Conservation (phyloP, 2,329 filamentous ascomycete species). For the Chaetomiaceae sp. region DNA sequence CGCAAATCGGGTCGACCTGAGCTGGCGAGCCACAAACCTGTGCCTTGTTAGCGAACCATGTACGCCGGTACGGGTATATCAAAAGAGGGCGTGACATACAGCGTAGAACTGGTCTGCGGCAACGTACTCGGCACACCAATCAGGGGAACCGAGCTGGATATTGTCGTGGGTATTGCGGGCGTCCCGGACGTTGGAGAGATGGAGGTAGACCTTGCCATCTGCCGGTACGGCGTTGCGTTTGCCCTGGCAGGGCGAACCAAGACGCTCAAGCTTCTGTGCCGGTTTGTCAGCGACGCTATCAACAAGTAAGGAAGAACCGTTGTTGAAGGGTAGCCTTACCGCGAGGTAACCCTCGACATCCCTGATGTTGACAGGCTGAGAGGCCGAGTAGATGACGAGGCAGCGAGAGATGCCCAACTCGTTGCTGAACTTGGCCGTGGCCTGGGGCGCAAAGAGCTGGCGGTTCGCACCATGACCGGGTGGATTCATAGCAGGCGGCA, state of each 20-base stretch:
- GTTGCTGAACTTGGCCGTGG: constrained; percentile 40
- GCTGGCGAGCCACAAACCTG: constrained; percentile 31
- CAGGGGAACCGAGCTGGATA: constrained; percentile 38
- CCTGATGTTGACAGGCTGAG: constrained; percentile 28
- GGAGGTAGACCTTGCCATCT: constrained; percentile 46
- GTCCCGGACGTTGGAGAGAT: constrained; percentile 59
- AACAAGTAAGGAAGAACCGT: neutral
- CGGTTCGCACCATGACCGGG: constrained; percentile 19
- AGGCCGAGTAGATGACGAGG: constrained; percentile 38
- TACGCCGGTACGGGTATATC: no score
- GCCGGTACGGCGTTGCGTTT: constrained; percentile 34
- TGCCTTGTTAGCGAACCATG: neutral
- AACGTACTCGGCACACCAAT: constrained; percentile 46
- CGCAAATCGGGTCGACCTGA: constrained; percentile 39
- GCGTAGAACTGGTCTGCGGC: constrained; percentile 42
- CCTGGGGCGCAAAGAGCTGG: constrained; percentile 24
- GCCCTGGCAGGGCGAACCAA: constrained; percentile 36
- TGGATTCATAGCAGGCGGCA: constrained; percentile 1
- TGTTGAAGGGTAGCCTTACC: constrained; percentile 33
- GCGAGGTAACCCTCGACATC: constrained; percentile 43
- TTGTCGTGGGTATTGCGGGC: constrained; percentile 48
- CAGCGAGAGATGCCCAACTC: constrained; percentile 44
- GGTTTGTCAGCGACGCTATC: constrained; percentile 20
- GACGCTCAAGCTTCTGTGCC: constrained; percentile 38
- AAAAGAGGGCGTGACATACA: constrained; percentile 25